phyloP scores from a whole-genome alignment of 2,329 filamentous ascomycete species.

The Grosmannia serpens region DNA sequence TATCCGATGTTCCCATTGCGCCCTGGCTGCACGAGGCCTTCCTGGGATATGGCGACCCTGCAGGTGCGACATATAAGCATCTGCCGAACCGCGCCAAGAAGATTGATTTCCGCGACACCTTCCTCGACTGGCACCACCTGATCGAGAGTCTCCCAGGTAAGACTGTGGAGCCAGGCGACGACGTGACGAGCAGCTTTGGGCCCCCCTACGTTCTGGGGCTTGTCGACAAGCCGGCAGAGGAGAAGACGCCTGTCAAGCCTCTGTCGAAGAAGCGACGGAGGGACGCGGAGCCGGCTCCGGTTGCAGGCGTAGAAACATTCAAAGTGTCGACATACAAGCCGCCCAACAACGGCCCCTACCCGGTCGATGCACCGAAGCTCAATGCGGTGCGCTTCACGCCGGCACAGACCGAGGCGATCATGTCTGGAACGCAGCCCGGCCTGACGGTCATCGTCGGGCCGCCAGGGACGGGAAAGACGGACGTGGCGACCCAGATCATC shows the following conservation, averaged over 20 bases:
- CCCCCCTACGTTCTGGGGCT: conserved; percentile 81
- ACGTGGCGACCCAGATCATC: conserved; percentile 96
- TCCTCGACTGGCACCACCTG: conserved; percentile 90
- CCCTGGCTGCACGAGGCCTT: conserved; percentile 95
- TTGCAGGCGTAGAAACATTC: conserved; percentile 53
- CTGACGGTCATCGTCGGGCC: conserved; percentile 90
- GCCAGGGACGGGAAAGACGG: conserved; percentile 96
- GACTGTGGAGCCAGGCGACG: conserved; percentile 66
- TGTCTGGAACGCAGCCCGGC: conserved; percentile 87
- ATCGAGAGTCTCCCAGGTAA: conserved; percentile 82
- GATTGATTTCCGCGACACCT: conserved; percentile 87
- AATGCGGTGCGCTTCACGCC: conserved; percentile 85
- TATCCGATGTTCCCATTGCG: conserved; percentile 77
- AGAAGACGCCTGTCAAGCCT: conserved; percentile 35
- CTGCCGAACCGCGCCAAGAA: conserved; percentile 65
- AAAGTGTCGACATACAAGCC: conserved; percentile 85
- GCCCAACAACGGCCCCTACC: conserved; percentile 81
- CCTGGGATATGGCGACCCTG: conserved; percentile 89
- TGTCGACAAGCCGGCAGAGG: conserved; percentile 34
- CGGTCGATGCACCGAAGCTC: conserved; percentile 66
- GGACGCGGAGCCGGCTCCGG: conserved; percentile 56
- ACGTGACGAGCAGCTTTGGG: conserved; percentile 60
- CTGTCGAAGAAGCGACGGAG: conserved; percentile 75
- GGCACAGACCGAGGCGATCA: conserved; percentile 82
- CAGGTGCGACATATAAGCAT: conserved; percentile 75